Evolutionary conservation across 257 asterid species (phyloP).

Genomic region (Fraxinus anomala): DNA sequence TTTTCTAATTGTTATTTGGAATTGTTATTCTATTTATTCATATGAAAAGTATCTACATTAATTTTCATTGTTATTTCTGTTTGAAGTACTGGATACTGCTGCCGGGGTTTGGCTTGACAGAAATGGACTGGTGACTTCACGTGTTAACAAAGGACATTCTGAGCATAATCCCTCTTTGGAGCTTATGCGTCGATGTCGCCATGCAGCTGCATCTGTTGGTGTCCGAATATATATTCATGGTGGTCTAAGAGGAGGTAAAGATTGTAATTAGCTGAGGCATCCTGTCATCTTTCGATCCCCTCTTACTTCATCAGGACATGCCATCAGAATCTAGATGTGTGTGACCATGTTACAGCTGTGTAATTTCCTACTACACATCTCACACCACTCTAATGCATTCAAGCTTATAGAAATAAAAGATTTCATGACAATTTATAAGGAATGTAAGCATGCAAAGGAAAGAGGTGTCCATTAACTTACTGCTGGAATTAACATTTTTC

Average conservation of each 20-base stretch:
- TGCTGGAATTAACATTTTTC: background rate
- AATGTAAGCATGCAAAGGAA: background rate
- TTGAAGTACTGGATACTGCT: conserved; percentile 92
- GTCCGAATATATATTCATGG: conserved; percentile 81
- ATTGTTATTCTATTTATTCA: conserved; percentile 10
- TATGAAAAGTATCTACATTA: conserved; percentile 18
- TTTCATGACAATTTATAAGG: background rate
- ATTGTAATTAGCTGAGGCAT: conserved; percentile 17
- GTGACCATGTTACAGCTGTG: conserved; percentile 2
- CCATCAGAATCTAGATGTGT: conserved; percentile 1
- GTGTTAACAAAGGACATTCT: conserved; percentile 58
- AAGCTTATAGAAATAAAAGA: background rate
- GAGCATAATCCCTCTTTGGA: conserved; percentile 76
- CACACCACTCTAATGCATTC: background rate
- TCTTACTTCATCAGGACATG: conserved; percentile 10
- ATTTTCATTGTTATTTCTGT: conserved; percentile 33
- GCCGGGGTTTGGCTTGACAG: conserved; percentile 99
- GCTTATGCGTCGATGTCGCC: conserved; percentile 95
- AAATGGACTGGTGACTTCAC: conserved; percentile 83
- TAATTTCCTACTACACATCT: background rate
- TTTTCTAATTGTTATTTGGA: conserved; percentile 28
- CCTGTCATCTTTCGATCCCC: conserved; percentile 13
- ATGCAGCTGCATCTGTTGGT: conserved; percentile 98
- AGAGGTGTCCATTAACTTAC: background rate
- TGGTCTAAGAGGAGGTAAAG: conserved; percentile 92